phyloP scores from a whole-genome alignment of 768 basidiomycete species.

The Russula brevipes region DNA sequence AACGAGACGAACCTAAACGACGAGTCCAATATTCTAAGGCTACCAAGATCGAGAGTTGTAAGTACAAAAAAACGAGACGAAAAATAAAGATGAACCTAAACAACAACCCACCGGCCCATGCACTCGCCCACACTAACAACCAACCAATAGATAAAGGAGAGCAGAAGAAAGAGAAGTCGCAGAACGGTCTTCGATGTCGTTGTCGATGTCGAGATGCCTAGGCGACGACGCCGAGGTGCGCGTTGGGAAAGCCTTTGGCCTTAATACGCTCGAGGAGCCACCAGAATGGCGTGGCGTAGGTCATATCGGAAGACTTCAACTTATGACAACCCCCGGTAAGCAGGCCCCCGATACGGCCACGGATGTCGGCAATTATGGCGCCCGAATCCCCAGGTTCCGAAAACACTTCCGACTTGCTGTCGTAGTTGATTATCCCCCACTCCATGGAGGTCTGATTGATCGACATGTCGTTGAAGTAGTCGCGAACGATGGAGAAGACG shows the following conservation, averaged over 20 bases:
- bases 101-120: no score
- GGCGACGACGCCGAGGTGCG: conserved; percentile 11
- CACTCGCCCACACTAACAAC: no score
- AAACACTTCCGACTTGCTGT: conserved; percentile 32
- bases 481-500: conserved; percentile 34
- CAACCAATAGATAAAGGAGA: no score
- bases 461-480: conserved; percentile 28
- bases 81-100: no score
- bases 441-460: conserved; percentile 31
- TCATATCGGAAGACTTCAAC: conserved; percentile 25
- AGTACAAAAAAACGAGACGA: no score
- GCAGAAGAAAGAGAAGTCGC: no score
- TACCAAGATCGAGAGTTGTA: no score
- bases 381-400: conserved; percentile 39
- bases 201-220: neutral
- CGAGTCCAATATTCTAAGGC: neutral
- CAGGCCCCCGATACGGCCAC: conserved; percentile 36
- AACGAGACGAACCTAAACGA: neutral
- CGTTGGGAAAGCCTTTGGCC: conserved; percentile 13
- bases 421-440: conserved; percentile 30
- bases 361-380: conserved; percentile 31
- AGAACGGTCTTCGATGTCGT: no score
- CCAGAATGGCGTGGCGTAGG: conserved; percentile 39
- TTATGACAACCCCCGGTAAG: conserved; percentile 35
- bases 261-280: conserved; percentile 29